phyloP scores from a whole-genome alignment of 495 filamentous ascomycete species.

The Penicillium pancosmium region DNA sequence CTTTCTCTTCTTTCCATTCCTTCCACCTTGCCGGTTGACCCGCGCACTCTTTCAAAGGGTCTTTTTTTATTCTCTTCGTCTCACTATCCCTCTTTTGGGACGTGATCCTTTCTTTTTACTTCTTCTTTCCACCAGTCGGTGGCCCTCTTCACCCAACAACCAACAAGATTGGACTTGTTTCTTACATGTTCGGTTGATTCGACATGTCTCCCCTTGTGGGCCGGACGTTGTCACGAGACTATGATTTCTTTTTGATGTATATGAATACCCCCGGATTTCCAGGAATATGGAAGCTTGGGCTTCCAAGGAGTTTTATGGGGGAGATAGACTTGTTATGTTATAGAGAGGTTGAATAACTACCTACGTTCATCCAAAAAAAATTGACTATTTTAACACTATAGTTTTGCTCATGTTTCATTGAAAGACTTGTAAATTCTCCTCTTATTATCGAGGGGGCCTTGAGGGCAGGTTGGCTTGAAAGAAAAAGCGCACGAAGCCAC shows the following conservation, averaged over 20 bases:
- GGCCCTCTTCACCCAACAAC: slow-evolving; percentile 11
- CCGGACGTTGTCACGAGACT: slow-evolving; percentile 32
- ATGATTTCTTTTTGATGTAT: slow-evolving; percentile 29
- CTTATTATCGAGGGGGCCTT: too few species aligned
- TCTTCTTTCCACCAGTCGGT: slow-evolving; percentile 23
- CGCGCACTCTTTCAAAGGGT: slow-evolving; percentile 23
- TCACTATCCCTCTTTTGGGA: slow-evolving; percentile 17
- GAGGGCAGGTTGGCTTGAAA: too few species aligned
- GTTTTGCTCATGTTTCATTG: too few species aligned
- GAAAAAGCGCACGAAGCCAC: too few species aligned
- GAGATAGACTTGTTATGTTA: slow-evolving; percentile 15
- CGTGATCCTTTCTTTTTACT: slow-evolving; percentile 22
- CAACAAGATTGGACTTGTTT: slow-evolving; percentile 17
- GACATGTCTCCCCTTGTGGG: slow-evolving; percentile 30
- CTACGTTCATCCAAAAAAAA: slow-evolving; percentile 2
- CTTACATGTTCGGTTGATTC: slow-evolving; percentile 38
- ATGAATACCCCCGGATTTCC: slow-evolving; percentile 28
- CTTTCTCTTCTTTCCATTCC: slow-evolving; percentile 4
- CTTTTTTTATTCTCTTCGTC: slow-evolving; percentile 12
- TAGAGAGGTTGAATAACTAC: slow-evolving; percentile 21
- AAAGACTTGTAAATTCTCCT: too few species aligned
- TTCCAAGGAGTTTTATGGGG: slow-evolving; percentile 20
- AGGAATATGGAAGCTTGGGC: slow-evolving; percentile 9
- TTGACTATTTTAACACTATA: slow-evolving; percentile 1
- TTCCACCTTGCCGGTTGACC: slow-evolving; percentile 31